Conservation (phyloP, 2,329 filamentous ascomycete species). For the Cryphonectria nitschkei region DNA sequence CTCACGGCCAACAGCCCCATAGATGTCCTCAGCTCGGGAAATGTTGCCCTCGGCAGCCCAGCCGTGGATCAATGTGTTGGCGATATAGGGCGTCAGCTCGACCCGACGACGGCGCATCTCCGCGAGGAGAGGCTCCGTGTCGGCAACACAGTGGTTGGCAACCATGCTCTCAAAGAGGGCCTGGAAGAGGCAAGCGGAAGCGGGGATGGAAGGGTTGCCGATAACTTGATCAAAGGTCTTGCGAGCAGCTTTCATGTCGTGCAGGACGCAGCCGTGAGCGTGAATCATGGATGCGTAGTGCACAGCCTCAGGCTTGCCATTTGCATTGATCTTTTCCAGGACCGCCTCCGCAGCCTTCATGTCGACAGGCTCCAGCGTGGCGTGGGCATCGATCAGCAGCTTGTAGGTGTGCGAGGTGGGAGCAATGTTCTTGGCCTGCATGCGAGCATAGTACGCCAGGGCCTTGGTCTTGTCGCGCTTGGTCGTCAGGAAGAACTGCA, state of each 20-base stretch:
- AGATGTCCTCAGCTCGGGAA: conserved; percentile 75
- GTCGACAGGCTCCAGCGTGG: conserved; percentile 87
- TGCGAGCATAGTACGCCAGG: conserved; percentile 90
- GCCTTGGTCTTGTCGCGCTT: conserved; percentile 97
- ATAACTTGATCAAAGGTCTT: conserved; percentile 82
- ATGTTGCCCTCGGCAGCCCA: conserved; percentile 89
- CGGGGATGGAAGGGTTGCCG: conserved; percentile 65
- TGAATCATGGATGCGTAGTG: conserved; percentile 97
- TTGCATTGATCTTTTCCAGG: conserved; percentile 74
- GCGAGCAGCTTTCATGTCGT: conserved; percentile 84
- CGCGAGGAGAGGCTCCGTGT: conserved; percentile 73
- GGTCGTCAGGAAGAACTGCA: conserved; percentile 98
- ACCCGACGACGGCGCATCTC: conserved; percentile 77
- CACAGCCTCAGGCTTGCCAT: conserved; percentile 81
- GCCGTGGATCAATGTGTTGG: conserved; percentile 96
- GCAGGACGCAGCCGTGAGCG: conserved; percentile 89
- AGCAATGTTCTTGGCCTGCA: conserved; percentile 83
- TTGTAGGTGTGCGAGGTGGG: conserved; percentile 98
- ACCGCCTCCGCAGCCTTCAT: conserved; percentile 87
- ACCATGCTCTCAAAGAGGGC: conserved; percentile 97
- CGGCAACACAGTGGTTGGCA: conserved; percentile 82
- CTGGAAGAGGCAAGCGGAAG: conserved; percentile 89
- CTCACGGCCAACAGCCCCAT: conserved; percentile 73
- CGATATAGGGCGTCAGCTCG: conserved; percentile 94
- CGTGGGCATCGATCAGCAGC: conserved; percentile 92